phyloP scores from a whole-genome alignment of 345 rosid species.

The Hibiscus syriacus region DNA sequence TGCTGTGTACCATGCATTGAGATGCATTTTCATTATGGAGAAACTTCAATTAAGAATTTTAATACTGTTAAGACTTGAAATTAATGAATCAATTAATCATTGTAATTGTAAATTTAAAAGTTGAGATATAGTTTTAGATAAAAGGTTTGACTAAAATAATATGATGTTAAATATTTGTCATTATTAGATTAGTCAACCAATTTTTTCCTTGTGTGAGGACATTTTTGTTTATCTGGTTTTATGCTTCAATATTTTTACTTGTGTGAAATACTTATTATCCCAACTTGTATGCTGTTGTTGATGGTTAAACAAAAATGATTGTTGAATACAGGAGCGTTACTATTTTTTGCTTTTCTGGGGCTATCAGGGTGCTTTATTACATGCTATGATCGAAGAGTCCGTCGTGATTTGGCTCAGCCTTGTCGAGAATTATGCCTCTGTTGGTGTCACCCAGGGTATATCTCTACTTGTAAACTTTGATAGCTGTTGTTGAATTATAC shows the following conservation, averaged over 20 bases:
- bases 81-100: background rate
- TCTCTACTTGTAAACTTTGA: background rate
- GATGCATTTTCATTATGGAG: background rate
- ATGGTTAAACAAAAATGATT: conserved; percentile 7
- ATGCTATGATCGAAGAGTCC: conserved; percentile 96
- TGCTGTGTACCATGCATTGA: background rate
- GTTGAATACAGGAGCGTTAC: conserved; percentile 64
- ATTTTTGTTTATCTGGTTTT: background rate
- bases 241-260: background rate
- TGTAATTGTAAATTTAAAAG: background rate
- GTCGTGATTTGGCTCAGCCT: conserved; percentile 94
- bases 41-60: background rate
- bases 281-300: background rate
- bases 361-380: conserved; percentile 98
- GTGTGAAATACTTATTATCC: background rate
- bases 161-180: background rate
- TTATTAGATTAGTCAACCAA: background rate
- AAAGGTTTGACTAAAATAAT: background rate
- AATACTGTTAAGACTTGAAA: background rate
- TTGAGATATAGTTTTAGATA: background rate
- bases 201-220: background rate
- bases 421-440: conserved; percentile 97
- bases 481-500: background rate
- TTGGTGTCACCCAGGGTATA: conserved; percentile 99
- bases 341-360: conserved; percentile 96